Percentiles rank a stretch among this genome's conserved stretches.
Evolutionary conservation across 805 yeast species (phyloP).

Genomic region (Yarrowia yakushimensis): DNA sequence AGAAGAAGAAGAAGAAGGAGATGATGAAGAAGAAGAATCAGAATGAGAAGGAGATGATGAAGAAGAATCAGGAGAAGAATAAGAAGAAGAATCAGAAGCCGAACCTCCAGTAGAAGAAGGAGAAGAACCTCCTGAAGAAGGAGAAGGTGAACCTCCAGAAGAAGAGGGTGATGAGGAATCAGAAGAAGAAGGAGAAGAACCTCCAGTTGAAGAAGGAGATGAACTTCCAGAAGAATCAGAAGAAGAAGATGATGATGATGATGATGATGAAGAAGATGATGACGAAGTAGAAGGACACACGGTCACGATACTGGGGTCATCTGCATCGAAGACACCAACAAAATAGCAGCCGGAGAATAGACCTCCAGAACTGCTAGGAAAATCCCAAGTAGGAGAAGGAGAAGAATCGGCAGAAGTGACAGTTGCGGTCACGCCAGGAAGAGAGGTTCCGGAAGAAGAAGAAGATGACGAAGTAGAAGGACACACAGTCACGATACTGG

Average conservation of each 20-base stretch:
- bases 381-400: background rate
- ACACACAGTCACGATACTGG: slow-evolving; percentile 26
- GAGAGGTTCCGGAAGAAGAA: slow-evolving; percentile 17
- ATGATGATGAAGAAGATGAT: slow-evolving; percentile 14
- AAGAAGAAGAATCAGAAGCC: too few relatives aligned
- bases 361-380: too few relatives aligned
- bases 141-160: background rate
- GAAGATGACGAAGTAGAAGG: slow-evolving; percentile 6
- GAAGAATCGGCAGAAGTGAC: background rate
- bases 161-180: background rate
- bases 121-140: background rate
- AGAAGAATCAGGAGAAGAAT: too few relatives aligned
- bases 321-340: slow-evolving; percentile 34
- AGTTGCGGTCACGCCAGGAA: background rate
- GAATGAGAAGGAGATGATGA: too few relatives aligned
- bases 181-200: background rate
- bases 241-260: background rate
- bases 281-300: slow-evolving; percentile 15
- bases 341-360: slow-evolving; percentile 23
- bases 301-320: slow-evolving; percentile 26
- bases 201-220: background rate
- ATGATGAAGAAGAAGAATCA: too few relatives aligned
- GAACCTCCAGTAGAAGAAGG: too few relatives aligned
- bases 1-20: too few relatives aligned
- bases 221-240: too few relatives aligned